Evolutionary conservation across 2,329 filamentous ascomycete genomes (phyloP).

Genomic region (Xylariaceae sp.): DNA sequence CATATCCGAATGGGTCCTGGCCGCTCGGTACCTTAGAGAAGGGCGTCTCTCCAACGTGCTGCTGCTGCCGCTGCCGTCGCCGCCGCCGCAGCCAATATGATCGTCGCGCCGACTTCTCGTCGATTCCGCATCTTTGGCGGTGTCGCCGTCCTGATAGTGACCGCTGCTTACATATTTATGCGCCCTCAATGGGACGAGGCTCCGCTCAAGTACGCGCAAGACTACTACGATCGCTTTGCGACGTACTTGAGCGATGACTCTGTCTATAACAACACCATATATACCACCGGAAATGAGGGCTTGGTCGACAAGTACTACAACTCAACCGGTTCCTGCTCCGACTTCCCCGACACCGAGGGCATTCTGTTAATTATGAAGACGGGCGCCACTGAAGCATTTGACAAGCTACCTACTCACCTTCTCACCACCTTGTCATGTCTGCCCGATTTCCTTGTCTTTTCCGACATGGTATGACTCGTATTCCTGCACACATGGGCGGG

Average conservation of each 20-base stretch:
- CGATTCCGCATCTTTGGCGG: constrained; percentile 21
- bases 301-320: constrained; percentile 28
- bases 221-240: constrained; percentile 21
- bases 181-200: constrained; percentile 18
- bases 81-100: no score
- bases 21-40: no score
- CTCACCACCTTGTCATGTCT: constrained; percentile 46
- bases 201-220: constrained; percentile 21
- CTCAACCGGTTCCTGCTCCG: constrained; percentile 30
- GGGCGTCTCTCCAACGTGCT: no score
- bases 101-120: constrained; percentile 22
- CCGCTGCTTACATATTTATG: constrained; percentile 19
- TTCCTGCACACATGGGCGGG: not conserved
- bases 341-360: constrained; percentile 35
- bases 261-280: constrained; percentile 33
- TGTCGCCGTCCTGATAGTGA: constrained; percentile 15
- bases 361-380: constrained; percentile 51
- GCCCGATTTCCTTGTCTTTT: constrained; percentile 50
- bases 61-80: no score
- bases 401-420: constrained; percentile 48
- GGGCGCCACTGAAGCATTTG: constrained; percentile 47
- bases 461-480: constrained; percentile 35
- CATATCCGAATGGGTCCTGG: no score
- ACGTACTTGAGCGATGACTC: constrained; percentile 17
- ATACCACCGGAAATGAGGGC: constrained; percentile 27